Evolutionary conservation across 2,329 filamentous ascomycete genomes (phyloP).

Genomic region (Davidsoniella neocaledoniae): DNA sequence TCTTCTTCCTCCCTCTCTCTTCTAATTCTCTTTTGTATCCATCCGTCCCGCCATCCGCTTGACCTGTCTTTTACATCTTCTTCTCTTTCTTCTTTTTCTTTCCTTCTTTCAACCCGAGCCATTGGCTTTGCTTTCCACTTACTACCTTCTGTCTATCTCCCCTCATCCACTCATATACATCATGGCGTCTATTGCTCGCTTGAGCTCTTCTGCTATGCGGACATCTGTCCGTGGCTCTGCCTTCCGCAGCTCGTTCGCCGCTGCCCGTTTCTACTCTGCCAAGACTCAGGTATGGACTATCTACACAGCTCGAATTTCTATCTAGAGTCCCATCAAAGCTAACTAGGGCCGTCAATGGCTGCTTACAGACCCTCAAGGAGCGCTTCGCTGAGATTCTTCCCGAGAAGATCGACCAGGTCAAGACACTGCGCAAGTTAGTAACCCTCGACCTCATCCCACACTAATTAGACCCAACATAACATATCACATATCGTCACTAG

Average conservation of each 20-base stretch:
- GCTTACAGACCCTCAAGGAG: constrained; percentile 75
- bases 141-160: constrained; percentile 9
- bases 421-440: constrained; percentile 86
- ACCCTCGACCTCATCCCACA: constrained; percentile 10
- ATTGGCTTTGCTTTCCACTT: constrained; percentile 1
- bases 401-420: constrained; percentile 97
- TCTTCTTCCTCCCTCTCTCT: constrained; percentile 20
- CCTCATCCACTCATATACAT: constrained; percentile 21
- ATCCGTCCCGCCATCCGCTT: too few relatives aligned
- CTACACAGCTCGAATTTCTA: neutral
- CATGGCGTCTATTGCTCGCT: constrained; percentile 74
- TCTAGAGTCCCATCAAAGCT: constrained; percentile 5
- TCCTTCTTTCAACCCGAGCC: neutral
- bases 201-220: constrained; percentile 69
- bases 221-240: constrained; percentile 52
- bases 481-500: neutral
- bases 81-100: constrained; percentile 17
- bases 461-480: neutral
- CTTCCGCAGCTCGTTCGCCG: constrained; percentile 60
- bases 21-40: constrained; percentile 13
- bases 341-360: constrained; percentile 12
- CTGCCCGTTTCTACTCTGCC: constrained; percentile 78
- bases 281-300: constrained; percentile 55
- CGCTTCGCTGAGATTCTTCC: constrained; percentile 92
- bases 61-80: constrained; percentile 18